Base-by-base conservation (phyloP, 1,284 basidiomycete genomes). In the Rhodotorula glutinis region DNA sequence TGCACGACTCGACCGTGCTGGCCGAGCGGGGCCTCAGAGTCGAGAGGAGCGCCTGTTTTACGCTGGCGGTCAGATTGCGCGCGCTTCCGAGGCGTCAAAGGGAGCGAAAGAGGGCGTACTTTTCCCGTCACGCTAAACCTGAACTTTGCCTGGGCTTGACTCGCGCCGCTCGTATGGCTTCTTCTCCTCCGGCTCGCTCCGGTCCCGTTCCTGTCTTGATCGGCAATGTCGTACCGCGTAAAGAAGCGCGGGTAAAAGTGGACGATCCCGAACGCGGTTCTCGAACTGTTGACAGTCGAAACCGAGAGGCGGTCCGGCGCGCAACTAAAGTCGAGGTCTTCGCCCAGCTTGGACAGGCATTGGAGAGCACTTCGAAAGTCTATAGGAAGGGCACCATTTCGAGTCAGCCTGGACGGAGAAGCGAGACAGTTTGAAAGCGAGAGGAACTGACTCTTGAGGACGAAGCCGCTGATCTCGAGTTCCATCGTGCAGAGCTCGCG, bases 191-290 rank as follows among this genome's bases (percentile, higher is more conserved):
- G 13, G 14, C 43, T 53, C 33, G 19, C 21, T 27, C 17, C 38
- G 43, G 43, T 41, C 29, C 16, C 43, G 33, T 38, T 38, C 33
- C 33, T 38, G 21, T 33, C 27, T 16, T 25, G 40, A 17, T 27
- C 55, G 2, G 27, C 33, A 27, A 63, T 38, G 19, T 44, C n/a
- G 61, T 70, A 76, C 16, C 61, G 46, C 10, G 61, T 44, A 51
- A 76, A 76, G 71, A 75, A 76, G 55, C 41, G 51, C 4, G 67
- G 51, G 30, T 72, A 66, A 47, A 75, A 70, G 43, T 71, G 65
- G 43, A 70, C 63, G 46, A 74, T 64, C 54, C 63, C 72, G 38
- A 76, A 76, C 8, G 74, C 75, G 53, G 74, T 74, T 2, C 74
- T 47, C 10, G 74, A 69, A 14, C 67, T 57, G 44, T 74, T 74